Base-by-base conservation (phyloP, 306 rosid species). In the Vigna reflexopilosa region DNA sequence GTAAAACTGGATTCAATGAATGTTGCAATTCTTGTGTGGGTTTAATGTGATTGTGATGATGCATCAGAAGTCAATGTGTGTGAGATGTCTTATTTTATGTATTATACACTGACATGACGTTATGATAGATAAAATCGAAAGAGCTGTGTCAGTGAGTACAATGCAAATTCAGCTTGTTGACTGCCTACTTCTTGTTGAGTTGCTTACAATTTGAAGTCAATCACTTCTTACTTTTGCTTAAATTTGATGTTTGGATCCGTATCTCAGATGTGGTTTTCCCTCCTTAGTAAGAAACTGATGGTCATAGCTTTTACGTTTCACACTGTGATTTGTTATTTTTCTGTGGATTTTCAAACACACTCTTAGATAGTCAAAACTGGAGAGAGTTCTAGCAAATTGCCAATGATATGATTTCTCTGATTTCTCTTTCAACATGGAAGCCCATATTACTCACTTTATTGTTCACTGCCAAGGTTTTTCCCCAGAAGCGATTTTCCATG, bases 1-100 rank as follows among this genome's bases (percentile, higher is more conserved):
- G 1, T 2, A 4, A 59, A 36, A 75, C 34, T 10, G 49, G 70
- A 61, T 19, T 55, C 72, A 69, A 58, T 72, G 79, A 65, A 11
- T 51, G 12, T 2, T 78, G 36, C 32, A 49, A 56, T 49, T n/a
- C 28, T 2, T 44, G 34, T 8, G 12, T 1, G 7, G 19, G 20
- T 34, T 64, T 50, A 16, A 42, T 58, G 72, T 82, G 55, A 58
- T 42, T 32, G 10, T 24, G 52, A 10, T 70, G 67, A 17, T 70
- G 67, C 67, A 52, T 77, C 77, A 4, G 13, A 63, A 55, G 71
- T 75, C 54, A 70, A 76, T 76, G 16, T 51, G 17, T 30, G 67
- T 67, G 65, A 73, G 49, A n/a, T 50, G 54, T 40, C 48, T 77
- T 51, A 34, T 61, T 32, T 36, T 56, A 57, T 56, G 3, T 75